A percentile compares a stretch with the other conserved stretches of the same genome.
Conservation (phyloP, 2,329 filamentous ascomycete species). For the Chalaropsis ovoidea region DNA sequence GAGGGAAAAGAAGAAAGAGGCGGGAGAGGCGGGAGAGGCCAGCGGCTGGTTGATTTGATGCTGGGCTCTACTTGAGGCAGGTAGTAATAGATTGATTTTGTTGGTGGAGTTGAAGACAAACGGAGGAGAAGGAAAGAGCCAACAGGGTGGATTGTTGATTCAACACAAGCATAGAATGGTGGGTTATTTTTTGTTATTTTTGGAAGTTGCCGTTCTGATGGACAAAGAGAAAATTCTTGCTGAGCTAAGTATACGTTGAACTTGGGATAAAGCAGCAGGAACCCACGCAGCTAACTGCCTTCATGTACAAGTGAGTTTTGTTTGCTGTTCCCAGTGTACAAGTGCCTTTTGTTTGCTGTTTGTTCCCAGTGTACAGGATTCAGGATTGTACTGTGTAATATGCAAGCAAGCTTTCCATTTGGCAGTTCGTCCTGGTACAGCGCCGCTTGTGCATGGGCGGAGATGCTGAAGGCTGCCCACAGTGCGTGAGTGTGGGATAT, state of each 20-base stretch:
- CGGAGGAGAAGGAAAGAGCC: constrained; percentile 9
- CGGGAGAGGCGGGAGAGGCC: constrained; percentile 10
- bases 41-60: not conserved
- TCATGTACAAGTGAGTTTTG: not conserved
- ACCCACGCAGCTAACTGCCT: constrained; percentile 7
- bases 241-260: not conserved
- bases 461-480: not conserved
- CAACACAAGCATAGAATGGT: too few species aligned
- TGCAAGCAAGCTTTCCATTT: not conserved
- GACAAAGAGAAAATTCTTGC: not conserved
- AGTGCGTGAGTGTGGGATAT: not conserved
- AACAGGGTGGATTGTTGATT: not conserved
- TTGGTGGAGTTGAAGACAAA: constrained; percentile 4
- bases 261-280: not conserved
- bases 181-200: not conserved
- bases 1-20: constrained; percentile 13
- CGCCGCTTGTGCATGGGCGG: not conserved
- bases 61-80: not conserved
- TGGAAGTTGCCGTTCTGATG: constrained; percentile 3
- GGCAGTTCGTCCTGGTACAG: not conserved
- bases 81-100: not conserved
- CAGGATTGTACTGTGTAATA: not conserved
- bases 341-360: not conserved
- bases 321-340: not conserved
- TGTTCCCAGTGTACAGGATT: not conserved